phyloP scores from a whole-genome alignment of 2,329 filamentous ascomycete species.

The Bipolaris sorokiniana region DNA sequence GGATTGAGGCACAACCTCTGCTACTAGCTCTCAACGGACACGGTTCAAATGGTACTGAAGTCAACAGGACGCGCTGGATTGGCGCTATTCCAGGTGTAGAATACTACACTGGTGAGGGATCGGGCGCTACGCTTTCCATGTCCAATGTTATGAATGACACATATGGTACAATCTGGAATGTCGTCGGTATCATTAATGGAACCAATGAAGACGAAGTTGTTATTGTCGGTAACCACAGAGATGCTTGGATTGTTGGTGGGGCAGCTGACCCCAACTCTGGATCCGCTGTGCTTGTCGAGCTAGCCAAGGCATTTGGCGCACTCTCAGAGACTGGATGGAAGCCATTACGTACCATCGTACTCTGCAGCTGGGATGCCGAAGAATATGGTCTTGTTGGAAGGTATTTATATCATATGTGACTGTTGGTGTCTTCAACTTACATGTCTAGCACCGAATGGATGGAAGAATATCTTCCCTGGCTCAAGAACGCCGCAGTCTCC shows the following conservation, averaged over 20 bases:
- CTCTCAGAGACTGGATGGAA: conserved; percentile 59
- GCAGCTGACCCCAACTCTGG: conserved; percentile 61
- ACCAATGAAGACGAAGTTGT: conserved; percentile 64
- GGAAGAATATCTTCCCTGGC: conserved; percentile 58
- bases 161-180: conserved; percentile 81
- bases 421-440: conserved; percentile 2
- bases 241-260: conserved; percentile 62
- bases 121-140: conserved; percentile 56
- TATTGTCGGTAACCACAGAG: conserved; percentile 60
- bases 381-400: conserved; percentile 49
- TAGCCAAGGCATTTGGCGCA: conserved; percentile 58
- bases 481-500: conserved; percentile 52
- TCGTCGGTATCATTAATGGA: conserved; percentile 71
- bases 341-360: conserved; percentile 57
- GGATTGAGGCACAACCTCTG: conserved; percentile 78
- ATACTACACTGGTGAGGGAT: conserved; percentile 53
- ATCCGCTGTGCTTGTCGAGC: conserved; percentile 57
- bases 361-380: conserved; percentile 54
- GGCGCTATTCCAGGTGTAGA: conserved; percentile 45
- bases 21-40: conserved; percentile 82
- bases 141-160: conserved; percentile 80
- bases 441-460: conserved; percentile 55
- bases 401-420: conserved; percentile 8
- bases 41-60: conserved; percentile 63
- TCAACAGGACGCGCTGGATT: conserved; percentile 50